phyloP scores from a whole-genome alignment of 2,329 filamentous ascomycete genomes.

The Fusarium penzigii region DNA sequence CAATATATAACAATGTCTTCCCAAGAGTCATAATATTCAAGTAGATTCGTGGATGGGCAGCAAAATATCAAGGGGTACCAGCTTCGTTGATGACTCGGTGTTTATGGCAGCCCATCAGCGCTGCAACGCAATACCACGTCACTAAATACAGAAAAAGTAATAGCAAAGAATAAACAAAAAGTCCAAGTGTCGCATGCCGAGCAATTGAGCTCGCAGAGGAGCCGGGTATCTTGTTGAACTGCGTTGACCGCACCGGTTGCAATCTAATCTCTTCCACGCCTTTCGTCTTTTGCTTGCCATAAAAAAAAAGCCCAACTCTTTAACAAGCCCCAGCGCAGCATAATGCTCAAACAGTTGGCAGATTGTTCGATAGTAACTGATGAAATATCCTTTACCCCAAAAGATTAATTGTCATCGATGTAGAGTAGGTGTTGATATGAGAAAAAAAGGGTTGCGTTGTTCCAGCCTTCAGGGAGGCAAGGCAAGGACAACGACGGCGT shows the following conservation, averaged over 20 bases:
- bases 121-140: slow-evolving; percentile 18
- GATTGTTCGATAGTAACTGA: neutral
- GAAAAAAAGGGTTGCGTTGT: slow-evolving; percentile 1
- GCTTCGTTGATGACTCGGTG: slow-evolving; percentile 6
- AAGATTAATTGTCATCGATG: neutral
- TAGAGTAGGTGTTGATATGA: neutral
- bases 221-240: slow-evolving; percentile 43
- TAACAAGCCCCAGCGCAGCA: neutral
- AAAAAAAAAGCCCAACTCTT: slow-evolving; percentile 11
- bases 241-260: slow-evolving; percentile 28
- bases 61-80: neutral
- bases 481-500: too few species aligned
- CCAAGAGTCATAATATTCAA: slow-evolving; percentile 5
- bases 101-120: slow-evolving; percentile 14
- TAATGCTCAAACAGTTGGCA: neutral
- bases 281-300: neutral
- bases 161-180: slow-evolving; percentile 26
- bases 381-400: neutral
- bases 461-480: neutral
- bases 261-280: slow-evolving; percentile 20
- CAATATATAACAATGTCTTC: neutral
- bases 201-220: slow-evolving; percentile 39
- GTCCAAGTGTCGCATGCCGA: slow-evolving; percentile 34
- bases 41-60: neutral
- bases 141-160: slow-evolving; percentile 17